Percentiles rank a stretch among this genome's conserved stretches.
These are phyloP conservation scores for Macroventuria anomochaeta DNA, from an alignment of 2,329 filamentous ascomycete species.

Conservation along the genomic window DNA sequence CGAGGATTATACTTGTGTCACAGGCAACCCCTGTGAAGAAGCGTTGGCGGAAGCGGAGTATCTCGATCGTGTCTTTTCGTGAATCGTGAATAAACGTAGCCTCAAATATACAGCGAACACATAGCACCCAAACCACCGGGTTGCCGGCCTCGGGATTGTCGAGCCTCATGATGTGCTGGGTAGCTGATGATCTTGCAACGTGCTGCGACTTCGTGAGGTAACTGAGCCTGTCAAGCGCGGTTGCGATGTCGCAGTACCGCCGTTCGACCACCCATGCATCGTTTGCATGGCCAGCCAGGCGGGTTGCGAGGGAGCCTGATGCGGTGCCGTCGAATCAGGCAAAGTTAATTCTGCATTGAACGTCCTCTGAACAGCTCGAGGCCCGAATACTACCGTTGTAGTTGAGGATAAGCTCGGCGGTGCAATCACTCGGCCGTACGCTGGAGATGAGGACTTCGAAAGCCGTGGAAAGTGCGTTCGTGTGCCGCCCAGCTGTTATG, in stretches of 20 bases:
- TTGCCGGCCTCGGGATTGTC: background rate
- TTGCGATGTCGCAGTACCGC: conserved; percentile 9
- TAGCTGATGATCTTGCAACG: conserved; percentile 46
- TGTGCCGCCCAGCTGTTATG: background rate
- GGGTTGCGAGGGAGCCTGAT: background rate
- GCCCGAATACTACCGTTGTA: background rate
- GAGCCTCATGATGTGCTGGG: conserved; percentile 8
- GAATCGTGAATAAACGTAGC: conserved; percentile 9
- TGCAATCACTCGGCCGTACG: background rate
- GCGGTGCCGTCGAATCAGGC: background rate
- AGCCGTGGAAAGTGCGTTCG: background rate
- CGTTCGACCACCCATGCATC: conserved; percentile 5
- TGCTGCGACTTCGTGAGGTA: conserved; percentile 21
- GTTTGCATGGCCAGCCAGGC: conserved; percentile 4
- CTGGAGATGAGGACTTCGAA: background rate
- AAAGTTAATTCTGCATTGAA: background rate
- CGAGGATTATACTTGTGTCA: background rate
- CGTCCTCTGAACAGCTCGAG: background rate
- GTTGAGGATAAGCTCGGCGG: background rate
- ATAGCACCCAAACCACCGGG: conserved; percentile 1
- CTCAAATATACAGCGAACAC: conserved; percentile 19
- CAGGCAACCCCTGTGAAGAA: conserved; percentile 18
- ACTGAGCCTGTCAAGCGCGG: conserved; percentile 7
- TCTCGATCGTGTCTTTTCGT: background rate
- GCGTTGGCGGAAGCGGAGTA: background rate